Conservation (phyloP, 805 yeast species). For the Scheffersomyces ergatensis region DNA sequence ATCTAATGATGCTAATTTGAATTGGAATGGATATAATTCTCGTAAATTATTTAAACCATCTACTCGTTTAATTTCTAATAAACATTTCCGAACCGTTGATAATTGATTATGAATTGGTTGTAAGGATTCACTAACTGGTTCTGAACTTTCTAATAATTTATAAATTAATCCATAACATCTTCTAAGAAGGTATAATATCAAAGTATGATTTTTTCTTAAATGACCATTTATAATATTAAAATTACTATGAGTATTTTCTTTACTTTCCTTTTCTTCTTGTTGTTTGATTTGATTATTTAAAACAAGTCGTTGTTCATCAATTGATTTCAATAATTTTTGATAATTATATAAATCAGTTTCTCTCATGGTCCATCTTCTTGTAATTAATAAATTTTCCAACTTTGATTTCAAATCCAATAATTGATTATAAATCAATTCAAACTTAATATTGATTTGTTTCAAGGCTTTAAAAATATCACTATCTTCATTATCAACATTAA, state of each 20-base stretch:
- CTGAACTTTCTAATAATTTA: conserved; percentile 84
- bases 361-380: conserved; percentile 96
- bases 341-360: conserved; percentile 90
- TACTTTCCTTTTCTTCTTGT: neutral
- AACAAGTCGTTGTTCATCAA: conserved; percentile 69
- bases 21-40: conserved; percentile 93
- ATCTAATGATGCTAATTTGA: conserved; percentile 89
- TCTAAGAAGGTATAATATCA: conserved; percentile 74
- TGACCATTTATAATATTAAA: neutral
- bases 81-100: conserved; percentile 85
- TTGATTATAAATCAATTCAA: conserved; percentile 59
- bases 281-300: conserved; percentile 13
- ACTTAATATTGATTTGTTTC: conserved; percentile 4
- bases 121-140: conserved; percentile 92
- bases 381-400: conserved; percentile 78
- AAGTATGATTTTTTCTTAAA: conserved; percentile 37
- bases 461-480: conserved; percentile 18
- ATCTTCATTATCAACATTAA: conserved; percentile 16
- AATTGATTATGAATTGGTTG: conserved; percentile 93
- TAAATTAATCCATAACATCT: conserved; percentile 90
- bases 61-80: conserved; percentile 84
- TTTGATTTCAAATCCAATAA: conserved; percentile 66
- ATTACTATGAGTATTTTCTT: neutral
- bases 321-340: conserved; percentile 67
- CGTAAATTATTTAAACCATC: conserved; percentile 87